Percentiles rank a stretch among this genome's conserved stretches.
These are phyloP conservation scores for Pulicaria dysenterica DNA, from an alignment of 129 eudicot genomes.

Conservation along the genomic window DNA sequence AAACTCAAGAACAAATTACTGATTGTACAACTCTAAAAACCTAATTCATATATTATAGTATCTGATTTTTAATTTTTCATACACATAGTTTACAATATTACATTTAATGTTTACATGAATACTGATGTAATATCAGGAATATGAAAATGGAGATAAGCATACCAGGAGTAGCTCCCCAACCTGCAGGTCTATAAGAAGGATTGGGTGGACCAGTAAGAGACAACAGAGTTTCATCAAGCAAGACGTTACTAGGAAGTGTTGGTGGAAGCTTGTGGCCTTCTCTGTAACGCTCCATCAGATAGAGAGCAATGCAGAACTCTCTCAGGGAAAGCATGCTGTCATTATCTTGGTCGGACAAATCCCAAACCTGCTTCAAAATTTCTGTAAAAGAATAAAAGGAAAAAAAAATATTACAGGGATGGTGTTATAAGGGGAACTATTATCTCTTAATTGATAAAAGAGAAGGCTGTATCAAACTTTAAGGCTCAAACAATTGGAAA, in stretches of 20 bases:
- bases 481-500: not conserved
- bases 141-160: constrained; percentile 19
- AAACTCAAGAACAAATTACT: no score
- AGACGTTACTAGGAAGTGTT: constrained; percentile 70
- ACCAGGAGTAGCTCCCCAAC: constrained; percentile 71
- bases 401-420: constrained; percentile 1
- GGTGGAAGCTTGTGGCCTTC: constrained; percentile 91
- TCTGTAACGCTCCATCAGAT: constrained; percentile 90
- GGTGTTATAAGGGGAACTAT: not conserved
- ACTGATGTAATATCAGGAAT: constrained; percentile 10
- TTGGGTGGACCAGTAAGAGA: constrained; percentile 85
- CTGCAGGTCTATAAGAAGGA: constrained; percentile 55
- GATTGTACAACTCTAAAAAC: not conserved
- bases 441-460: no score
- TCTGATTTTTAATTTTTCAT: not conserved
- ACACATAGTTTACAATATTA: not conserved
- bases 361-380: constrained; percentile 97
- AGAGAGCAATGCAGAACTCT: constrained; percentile 90
- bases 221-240: constrained; percentile 87
- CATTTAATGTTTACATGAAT: constrained; percentile 3
- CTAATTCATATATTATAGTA: not conserved
- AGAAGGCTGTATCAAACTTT: no score
- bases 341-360: constrained; percentile 88
- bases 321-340: constrained; percentile 98
- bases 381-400: constrained; percentile 46